Base-by-base conservation (phyloP, 306 rosid genomes). In the Sicyos baderoa region DNA sequence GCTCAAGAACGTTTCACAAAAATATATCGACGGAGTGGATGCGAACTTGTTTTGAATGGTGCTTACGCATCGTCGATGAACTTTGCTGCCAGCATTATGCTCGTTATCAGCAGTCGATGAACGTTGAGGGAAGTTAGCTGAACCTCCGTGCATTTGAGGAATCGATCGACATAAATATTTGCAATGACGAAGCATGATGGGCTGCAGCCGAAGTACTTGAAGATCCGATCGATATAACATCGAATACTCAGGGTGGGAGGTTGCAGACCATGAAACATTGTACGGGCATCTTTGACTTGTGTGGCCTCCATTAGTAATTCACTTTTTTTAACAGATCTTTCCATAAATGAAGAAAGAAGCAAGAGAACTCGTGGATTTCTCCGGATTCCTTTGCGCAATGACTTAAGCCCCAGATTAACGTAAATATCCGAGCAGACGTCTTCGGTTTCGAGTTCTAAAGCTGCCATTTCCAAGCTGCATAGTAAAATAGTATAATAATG, bases 41-140 rank as follows among this genome's bases (percentile, higher is more conserved):
- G 51, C 62, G 29, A 72, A 55, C 16, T 17, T 18, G 61, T 73
- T 54, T 3, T 72, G 58, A 68, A 35, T 45, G 68, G 70, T 14
- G 79, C 99, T 84, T 81, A 94, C 99, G 90, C 87, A 0, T 94
- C 99, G 64, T 94, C 99, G 55, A 85, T 84, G 72, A 94, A 94
- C 59, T 94, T 94, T 0, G 91, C 99, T 2, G 96, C 99, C 14
- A 90, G 89, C 97, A 94, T 94, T 54, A 90, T 73, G 64, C 95
- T 85, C 4, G 97, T 94, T 76, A 94, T 94, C 35, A 94, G 85
- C 59, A 94, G 91, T 66, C 99, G 90, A 75, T 94, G 99, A 49
- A 86, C 95, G 47, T 85, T 94, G 14, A 86, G 95, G 2, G 97
- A 94, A 40, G 94, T 88, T 78, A 90, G 74, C 37, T 82, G 87